Evolutionary conservation across 495 filamentous ascomycete species (phyloP).

Genomic region (Entonaema liquescens): DNA sequence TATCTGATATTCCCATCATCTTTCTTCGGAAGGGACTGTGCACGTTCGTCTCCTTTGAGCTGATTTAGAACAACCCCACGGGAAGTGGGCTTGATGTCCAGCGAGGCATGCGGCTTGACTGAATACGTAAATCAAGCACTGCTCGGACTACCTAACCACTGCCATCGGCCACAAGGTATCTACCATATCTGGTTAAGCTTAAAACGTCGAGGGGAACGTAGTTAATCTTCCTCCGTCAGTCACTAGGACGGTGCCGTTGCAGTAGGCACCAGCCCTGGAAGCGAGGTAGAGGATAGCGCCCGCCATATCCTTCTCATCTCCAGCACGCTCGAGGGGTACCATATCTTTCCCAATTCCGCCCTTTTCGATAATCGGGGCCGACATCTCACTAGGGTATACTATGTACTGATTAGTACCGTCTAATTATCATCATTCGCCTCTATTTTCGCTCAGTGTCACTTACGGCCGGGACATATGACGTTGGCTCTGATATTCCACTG

Average conservation of each 20-base stretch:
- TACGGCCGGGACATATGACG: conserved; percentile 72
- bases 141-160: background rate
- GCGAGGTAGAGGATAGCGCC: conserved; percentile 69
- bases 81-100: background rate
- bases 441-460: conserved; percentile 41
- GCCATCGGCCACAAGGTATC: background rate
- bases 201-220: conserved; percentile 65
- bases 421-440: background rate
- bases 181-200: conserved; percentile 10
- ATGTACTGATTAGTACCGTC: conserved; percentile 1
- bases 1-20: conserved; percentile 15
- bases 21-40: background rate
- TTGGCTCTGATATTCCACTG: conserved; percentile 70
- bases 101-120: background rate
- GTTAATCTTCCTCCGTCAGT: conserved; percentile 69
- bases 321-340: conserved; percentile 60
- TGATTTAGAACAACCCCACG: background rate
- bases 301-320: conserved; percentile 68
- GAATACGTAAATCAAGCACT: background rate
- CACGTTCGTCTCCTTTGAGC: background rate
- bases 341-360: conserved; percentile 44
- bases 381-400: conserved; percentile 74
- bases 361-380: conserved; percentile 55
- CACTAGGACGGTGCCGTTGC: conserved; percentile 66
- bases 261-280: conserved; percentile 69